Base-by-base conservation (phyloP, 2,329 filamentous ascomycete genomes). In the Penicillium rolfsii region DNA sequence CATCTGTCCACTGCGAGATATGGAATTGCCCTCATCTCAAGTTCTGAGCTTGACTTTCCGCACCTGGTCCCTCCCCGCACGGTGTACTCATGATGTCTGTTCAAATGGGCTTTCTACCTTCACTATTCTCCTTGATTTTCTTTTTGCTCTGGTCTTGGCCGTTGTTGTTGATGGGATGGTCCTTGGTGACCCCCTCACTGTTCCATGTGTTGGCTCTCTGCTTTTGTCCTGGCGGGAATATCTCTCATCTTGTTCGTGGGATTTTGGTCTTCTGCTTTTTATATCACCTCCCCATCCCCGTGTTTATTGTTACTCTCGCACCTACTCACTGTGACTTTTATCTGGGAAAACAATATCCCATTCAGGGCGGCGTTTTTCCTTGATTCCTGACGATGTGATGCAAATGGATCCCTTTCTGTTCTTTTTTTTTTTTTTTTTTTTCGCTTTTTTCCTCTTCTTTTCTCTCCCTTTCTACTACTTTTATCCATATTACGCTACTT, bases 351-450 rank as follows among this genome's bases (percentile, higher is more conserved):
- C 5, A 52, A 38, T 11, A 40, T 4, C 19, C 35, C 54, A 35
- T 48, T 16, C 54, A 53, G 50, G 63, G 62, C 38, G 66, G 66
- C 66, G 66, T 68, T 67, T 52, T 62, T 67, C 19, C 19, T 57
- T 61, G 61, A 60, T 66, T 67, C 58, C 54, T 67, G 48, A 68
- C 64, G 66, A 68, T 66, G 66, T 67, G 54, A 68, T 63, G 66
- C 64, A 63, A 63, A 35, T 30, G 22, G 28, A 19, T 9, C 38
- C 43, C 64, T 26, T 38, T 36, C 22, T 38, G 33, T 53, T 40
- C 30, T 26, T 14, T 52, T 3, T 30, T 8, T 19, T 19, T 30
- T 8, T 19, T 19, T 19, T 19, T 19, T 5, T 52, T 22, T 22
- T 22, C 19, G 19, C 22, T 30, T n/a, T 14, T 52, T 24, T 5